Percentiles rank a stretch among this genome's conserved stretches.
phyloP scores from a whole-genome alignment of 208 protist genomes.

The Angomonas deanei region DNA sequence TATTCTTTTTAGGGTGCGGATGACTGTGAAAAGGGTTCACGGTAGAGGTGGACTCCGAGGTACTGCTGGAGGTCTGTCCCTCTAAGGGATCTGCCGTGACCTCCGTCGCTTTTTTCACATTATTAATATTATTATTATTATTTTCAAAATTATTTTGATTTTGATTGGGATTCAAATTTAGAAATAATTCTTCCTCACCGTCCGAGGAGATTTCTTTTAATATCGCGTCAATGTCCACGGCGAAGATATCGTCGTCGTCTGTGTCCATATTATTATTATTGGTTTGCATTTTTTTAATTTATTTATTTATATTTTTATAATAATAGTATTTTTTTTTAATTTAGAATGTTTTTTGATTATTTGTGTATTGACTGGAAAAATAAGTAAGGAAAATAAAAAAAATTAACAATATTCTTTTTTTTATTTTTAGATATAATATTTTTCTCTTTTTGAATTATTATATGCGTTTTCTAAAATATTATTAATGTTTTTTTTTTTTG shows the following conservation, averaged over 20 bases:
- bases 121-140: slow-evolving; percentile 1
- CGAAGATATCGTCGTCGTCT: too few relatives aligned
- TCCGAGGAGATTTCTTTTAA: too few relatives aligned
- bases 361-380: neutral
- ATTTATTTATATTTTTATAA: neutral
- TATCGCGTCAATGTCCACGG: too few relatives aligned
- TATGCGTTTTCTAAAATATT: too few relatives aligned
- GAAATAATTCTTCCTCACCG: too few relatives aligned
- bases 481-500: too few relatives aligned
- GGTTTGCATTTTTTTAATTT: neutral
- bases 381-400: neutral
- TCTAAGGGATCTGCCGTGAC: neutral
- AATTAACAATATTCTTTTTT: neutral
- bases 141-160: neutral
- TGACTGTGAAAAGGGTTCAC: too few relatives aligned
- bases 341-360: neutral
- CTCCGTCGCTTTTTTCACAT: neutral
- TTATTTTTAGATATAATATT: neutral
- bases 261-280: slow-evolving; percentile 1
- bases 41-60: neutral
- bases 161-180: too few relatives aligned
- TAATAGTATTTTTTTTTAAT: neutral
- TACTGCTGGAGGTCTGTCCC: neutral
- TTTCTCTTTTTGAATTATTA: neutral
- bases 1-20: neutral